phyloP scores from a whole-genome alignment of 192 early-diverging fungal genomes.

The Kickxella alabastrina region DNA sequence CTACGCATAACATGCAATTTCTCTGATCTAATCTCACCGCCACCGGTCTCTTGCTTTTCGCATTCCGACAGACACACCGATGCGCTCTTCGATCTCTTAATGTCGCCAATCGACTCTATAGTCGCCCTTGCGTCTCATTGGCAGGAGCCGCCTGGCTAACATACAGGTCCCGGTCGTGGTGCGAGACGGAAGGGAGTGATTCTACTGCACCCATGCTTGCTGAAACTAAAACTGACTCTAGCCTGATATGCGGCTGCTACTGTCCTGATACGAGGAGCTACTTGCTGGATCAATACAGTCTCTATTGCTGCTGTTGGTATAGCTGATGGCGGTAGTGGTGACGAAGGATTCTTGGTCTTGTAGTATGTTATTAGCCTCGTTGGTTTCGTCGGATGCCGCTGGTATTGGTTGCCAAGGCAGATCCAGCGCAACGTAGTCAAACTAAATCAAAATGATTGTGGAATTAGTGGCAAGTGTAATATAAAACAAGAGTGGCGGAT shows the following conservation, averaged over 20 bases:
- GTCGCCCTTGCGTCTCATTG: neutral
- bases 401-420: neutral
- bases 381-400: neutral
- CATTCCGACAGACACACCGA: neutral
- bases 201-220: constrained; percentile 37
- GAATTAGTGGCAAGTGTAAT: neutral
- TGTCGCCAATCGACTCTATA: neutral
- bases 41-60: neutral
- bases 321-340: too few species aligned
- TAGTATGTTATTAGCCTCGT: neutral
- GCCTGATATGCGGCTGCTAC: too few species aligned
- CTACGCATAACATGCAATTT: neutral
- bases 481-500: neutral
- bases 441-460: neutral
- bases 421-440: constrained; percentile 8
- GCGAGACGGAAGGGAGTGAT: constrained; percentile 22
- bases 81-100: neutral
- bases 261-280: too few species aligned
- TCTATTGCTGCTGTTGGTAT: too few species aligned
- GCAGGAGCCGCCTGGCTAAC: constrained; percentile 6
- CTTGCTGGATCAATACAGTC: neutral
- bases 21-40: neutral
- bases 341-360: neutral
- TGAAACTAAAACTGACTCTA: neutral
- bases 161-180: constrained; percentile 9